phyloP scores from a whole-genome alignment of 306 rosid species.

The Vigna reflexopilosa region DNA sequence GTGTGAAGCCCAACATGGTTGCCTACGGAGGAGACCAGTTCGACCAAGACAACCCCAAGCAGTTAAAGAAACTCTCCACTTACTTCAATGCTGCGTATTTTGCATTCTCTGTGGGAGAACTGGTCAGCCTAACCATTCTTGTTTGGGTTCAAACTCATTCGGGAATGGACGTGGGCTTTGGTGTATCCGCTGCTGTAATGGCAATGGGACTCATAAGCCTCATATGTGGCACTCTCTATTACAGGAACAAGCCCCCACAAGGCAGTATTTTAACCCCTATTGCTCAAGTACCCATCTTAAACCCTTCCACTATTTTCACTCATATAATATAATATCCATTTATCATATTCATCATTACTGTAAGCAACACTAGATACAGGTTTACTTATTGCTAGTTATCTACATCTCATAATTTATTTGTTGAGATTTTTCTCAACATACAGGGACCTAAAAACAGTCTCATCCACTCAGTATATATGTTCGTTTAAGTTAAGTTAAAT shows the following conservation, averaged over 20 bases:
- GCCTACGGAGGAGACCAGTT: slow-evolving; percentile 97
- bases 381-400: too few relatives aligned
- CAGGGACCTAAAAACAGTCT: not conserved
- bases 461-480: not conserved
- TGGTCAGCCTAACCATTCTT: slow-evolving; percentile 81
- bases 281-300: slow-evolving; percentile 65
- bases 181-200: slow-evolving; percentile 92
- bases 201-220: slow-evolving; percentile 79
- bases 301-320: not conserved
- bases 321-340: too few relatives aligned
- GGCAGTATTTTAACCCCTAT: slow-evolving; percentile 82
- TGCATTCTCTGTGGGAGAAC: slow-evolving; percentile 89
- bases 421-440: too few relatives aligned
- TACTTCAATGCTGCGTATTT: slow-evolving; percentile 93
- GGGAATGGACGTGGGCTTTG: slow-evolving; percentile 97
- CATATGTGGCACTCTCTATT: slow-evolving; percentile 72
- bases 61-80: slow-evolving; percentile 69
- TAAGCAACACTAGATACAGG: not conserved
- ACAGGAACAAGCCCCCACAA: slow-evolving; percentile 90
- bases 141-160: slow-evolving; percentile 99
- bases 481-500: not conserved
- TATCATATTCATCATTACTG: too few relatives aligned
- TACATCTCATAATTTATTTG: too few relatives aligned
- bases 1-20: slow-evolving; percentile 95
- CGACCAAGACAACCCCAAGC: slow-evolving; percentile 53